Conservation (phyloP, 805 yeast genomes). For the Metschnikowia borealis region DNA sequence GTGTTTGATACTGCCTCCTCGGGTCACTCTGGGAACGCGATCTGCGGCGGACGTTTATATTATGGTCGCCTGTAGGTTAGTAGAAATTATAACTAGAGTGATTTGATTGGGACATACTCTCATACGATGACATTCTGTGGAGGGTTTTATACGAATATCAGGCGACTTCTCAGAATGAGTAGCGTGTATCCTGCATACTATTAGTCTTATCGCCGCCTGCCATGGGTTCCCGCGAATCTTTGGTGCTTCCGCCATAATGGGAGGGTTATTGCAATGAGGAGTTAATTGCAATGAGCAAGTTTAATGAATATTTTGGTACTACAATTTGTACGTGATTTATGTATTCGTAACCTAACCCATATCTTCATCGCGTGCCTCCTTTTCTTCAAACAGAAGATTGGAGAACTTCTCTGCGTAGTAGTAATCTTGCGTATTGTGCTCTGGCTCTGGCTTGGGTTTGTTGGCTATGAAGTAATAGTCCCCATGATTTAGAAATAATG, state of each 20-base stretch:
- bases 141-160: not conserved
- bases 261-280: no score
- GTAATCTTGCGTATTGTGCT: not conserved
- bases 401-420: constrained; percentile 3
- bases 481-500: constrained; percentile 22
- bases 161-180: constrained; percentile 1
- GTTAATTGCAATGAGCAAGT: no score
- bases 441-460: not conserved
- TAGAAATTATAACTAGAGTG: not conserved
- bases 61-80: constrained; percentile 35
- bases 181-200: not conserved
- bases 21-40: constrained; percentile 10
- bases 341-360: not conserved
- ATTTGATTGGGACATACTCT: constrained; percentile 30
- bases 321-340: not conserved
- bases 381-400: constrained; percentile 3
- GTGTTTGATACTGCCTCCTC: constrained; percentile 29
- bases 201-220: not conserved
- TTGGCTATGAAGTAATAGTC: constrained; percentile 12
- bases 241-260: no score
- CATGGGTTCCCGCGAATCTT: not conserved
- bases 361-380: not conserved
- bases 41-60: constrained; percentile 25
- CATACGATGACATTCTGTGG: constrained; percentile 39
- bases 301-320: no score